Percentiles rank a stretch among this genome's conserved stretches.
phyloP scores from a whole-genome alignment of 2,329 filamentous ascomycete species.

The Colletotrichum sp. region DNA sequence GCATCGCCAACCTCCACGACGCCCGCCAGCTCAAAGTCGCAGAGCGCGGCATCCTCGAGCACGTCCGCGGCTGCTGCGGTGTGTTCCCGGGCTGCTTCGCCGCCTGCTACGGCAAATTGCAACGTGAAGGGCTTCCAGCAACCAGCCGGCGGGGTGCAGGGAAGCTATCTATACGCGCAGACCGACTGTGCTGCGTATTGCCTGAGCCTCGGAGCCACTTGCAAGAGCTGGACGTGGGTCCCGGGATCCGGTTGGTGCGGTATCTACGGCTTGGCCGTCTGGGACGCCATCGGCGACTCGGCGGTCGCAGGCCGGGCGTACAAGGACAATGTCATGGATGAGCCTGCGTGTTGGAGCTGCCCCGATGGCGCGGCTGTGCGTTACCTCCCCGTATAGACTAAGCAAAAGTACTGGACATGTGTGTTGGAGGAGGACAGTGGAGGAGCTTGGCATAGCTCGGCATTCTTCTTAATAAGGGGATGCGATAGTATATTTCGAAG shows the following conservation, averaged over 20 bases:
- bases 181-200: not conserved
- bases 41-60: not conserved
- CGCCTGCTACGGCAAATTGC: not conserved
- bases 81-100: not conserved
- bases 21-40: not conserved
- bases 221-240: not conserved
- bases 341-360: not conserved
- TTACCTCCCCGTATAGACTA: not conserved
- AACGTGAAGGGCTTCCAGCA: constrained; percentile 1
- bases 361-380: not conserved
- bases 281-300: constrained; percentile 1
- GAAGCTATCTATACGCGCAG: not conserved
- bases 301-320: not conserved
- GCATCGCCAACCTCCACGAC: not conserved
- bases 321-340: not conserved
- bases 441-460: not conserved
- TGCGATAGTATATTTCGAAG: too few relatives aligned
- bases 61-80: not conserved
- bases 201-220: not conserved
- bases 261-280: not conserved
- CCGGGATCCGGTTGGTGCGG: not conserved
- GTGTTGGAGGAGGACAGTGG: not conserved
- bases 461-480: not conserved
- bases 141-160: not conserved
- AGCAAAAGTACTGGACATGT: not conserved